Conservation (phyloP, 306 rosid genomes). For the Pachyrhizus erosus region DNA sequence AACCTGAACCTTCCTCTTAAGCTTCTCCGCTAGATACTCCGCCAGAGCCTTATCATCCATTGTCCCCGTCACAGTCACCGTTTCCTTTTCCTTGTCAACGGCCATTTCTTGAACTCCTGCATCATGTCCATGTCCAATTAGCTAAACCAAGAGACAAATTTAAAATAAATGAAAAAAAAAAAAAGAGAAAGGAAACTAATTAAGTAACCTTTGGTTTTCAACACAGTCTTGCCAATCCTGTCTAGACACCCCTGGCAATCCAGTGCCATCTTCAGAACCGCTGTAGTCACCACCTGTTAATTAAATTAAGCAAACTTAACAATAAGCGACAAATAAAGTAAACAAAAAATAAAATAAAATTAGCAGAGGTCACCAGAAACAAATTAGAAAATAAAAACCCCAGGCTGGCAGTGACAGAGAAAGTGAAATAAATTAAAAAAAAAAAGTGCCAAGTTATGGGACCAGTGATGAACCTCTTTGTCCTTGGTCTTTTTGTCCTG, state of each 20-base stretch:
- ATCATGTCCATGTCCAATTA: not conserved
- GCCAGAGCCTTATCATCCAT: conserved; percentile 75
- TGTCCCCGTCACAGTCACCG: conserved; percentile 67
- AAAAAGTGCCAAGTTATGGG: not conserved
- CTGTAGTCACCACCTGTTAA: conserved; percentile 69
- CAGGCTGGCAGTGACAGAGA: conserved; percentile 36
- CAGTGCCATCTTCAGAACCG: conserved; percentile 67
- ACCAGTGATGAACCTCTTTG: conserved; percentile 62
- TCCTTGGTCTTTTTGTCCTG: conserved; percentile 58
- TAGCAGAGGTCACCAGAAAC: not conserved
- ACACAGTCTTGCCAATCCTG: conserved; percentile 59
- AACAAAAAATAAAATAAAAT: no score
- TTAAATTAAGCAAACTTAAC: not conserved
- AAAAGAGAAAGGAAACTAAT: not conserved
- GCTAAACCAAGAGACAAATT: not conserved
- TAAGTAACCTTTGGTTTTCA: conserved; percentile 69
- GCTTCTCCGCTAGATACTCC: conserved; percentile 53
- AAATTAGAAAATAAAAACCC: not conserved
- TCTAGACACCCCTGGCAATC: conserved; percentile 85
- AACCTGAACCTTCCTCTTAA: conserved; percentile 70
- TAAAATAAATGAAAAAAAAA: not conserved
- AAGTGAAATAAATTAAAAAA: not conserved
- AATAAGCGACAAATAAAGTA: not conserved
- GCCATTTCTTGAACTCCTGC: conserved; percentile 62
- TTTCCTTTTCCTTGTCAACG: conserved; percentile 71